Evolutionary conservation across 1,284 basidiomycete genomes (phyloP).

Genomic region (Boletus mariae): DNA sequence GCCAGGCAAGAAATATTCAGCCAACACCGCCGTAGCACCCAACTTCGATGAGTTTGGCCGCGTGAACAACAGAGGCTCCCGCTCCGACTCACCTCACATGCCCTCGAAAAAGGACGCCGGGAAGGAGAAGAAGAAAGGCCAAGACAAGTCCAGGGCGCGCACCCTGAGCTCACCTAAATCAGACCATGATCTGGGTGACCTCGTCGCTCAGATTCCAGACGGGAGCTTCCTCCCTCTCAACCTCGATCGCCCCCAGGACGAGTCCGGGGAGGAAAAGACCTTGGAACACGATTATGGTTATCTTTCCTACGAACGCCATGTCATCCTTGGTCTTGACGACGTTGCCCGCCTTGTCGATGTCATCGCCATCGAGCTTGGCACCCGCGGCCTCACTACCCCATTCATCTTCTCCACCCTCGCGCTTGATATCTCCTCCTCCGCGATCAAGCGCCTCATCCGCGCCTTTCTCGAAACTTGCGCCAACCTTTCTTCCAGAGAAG

Average conservation of each 20-base stretch:
- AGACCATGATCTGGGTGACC: conserved; percentile 34
- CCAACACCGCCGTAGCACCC: conserved; percentile 15
- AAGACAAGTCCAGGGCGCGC: conserved; percentile 39
- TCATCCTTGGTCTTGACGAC: conserved; percentile 74
- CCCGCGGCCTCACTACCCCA: conserved; percentile 79
- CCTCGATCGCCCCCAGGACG: conserved; percentile 46
- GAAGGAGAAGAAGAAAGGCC: conserved; percentile 55
- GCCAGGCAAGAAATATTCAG: conserved; percentile 35
- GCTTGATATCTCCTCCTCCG: conserved; percentile 72
- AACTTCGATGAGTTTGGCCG: conserved; percentile 66
- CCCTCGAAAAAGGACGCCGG: conserved; percentile 37
- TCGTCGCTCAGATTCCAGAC: conserved; percentile 48
- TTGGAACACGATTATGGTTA: conserved; percentile 63
- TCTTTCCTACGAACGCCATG: conserved; percentile 65
- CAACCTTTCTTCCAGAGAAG: conserved; percentile 41
- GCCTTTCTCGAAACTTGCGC: conserved; percentile 65
- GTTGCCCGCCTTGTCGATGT: conserved; percentile 67
- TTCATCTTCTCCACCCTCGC: conserved; percentile 86
- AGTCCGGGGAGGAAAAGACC: conserved; percentile 32
- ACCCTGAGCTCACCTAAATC: conserved; percentile 36
- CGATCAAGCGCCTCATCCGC: conserved; percentile 71
- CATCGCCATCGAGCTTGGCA: conserved; percentile 67
- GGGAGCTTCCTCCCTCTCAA: conserved; percentile 60
- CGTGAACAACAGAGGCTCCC: conserved; percentile 44
- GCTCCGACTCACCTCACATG: conserved; percentile 15